Percentiles rank a stretch among this genome's conserved stretches.
phyloP scores from a whole-genome alignment of 805 yeast genomes.

The Yarrowia bubula region DNA sequence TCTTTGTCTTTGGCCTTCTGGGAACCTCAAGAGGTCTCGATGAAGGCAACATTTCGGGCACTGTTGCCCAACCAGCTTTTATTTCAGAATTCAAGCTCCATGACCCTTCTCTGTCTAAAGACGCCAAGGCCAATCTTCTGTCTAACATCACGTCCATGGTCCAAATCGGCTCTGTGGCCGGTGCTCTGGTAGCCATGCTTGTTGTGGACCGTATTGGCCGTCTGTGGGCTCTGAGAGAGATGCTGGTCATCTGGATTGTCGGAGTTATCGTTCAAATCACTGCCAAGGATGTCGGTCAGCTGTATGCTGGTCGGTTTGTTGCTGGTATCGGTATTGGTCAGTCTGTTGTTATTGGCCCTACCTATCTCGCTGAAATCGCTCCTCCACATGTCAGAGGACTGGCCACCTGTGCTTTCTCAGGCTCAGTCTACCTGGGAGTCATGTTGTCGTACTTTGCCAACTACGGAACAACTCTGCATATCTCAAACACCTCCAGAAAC shows the following conservation, averaged over 20 bases:
- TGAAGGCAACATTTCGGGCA: conserved; percentile 53
- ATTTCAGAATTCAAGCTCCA: conserved; percentile 45
- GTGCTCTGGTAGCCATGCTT: conserved; percentile 50
- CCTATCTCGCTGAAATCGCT: conserved; percentile 53
- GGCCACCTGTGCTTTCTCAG: conserved; percentile 53
- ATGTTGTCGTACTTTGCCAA: conserved; percentile 48
- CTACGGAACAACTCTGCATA: conserved; percentile 52
- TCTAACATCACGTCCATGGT: conserved; percentile 61
- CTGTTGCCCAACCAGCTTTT: conserved; percentile 48
- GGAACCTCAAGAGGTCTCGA: conserved; percentile 60
- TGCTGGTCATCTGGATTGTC: conserved; percentile 46
- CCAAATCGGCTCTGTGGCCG: conserved; percentile 55
- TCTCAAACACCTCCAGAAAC: conserved; percentile 39
- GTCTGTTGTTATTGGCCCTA: conserved; percentile 56
- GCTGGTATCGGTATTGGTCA: conserved; percentile 60
- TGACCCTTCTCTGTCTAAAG: conserved; percentile 41
- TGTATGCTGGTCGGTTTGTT: conserved; percentile 54
- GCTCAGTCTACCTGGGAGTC: conserved; percentile 57
- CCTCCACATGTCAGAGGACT: conserved; percentile 54
- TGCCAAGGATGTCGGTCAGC: conserved; percentile 47
- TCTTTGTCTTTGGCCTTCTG: conserved; percentile 52
- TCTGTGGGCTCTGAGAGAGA: conserved; percentile 47
- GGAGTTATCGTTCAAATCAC: conserved; percentile 52
- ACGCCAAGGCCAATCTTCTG: conserved; percentile 46
- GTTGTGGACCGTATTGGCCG: conserved; percentile 54